Evolutionary conservation across 495 filamentous ascomycete species (phyloP).

Genomic region (Podospora fimiseda): DNA sequence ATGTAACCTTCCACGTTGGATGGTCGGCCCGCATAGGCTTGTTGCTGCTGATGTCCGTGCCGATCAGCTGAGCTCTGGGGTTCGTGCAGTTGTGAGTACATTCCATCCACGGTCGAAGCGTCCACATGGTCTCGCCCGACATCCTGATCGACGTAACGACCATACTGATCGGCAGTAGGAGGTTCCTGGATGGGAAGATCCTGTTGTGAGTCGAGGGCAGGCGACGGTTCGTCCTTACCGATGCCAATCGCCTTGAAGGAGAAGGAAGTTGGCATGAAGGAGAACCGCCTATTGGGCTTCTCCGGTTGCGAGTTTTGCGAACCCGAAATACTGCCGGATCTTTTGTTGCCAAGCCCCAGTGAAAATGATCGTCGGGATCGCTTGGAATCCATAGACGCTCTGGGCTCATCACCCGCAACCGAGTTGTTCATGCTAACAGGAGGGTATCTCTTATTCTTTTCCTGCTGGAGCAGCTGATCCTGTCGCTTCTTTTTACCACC

Average conservation of each 20-base stretch:
- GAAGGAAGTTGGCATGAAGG: conserved; percentile 70
- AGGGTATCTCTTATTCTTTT: conserved; percentile 59
- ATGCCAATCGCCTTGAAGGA: conserved; percentile 55
- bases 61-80: conserved; percentile 18
- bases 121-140: conserved; percentile 25
- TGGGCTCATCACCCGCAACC: conserved; percentile 48
- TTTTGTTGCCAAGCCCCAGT: conserved; percentile 67
- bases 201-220: conserved; percentile 36
- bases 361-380: conserved; percentile 65
- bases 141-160: conserved; percentile 32
- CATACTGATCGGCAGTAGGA: conserved; percentile 32
- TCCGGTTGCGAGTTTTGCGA: conserved; percentile 45
- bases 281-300: conserved; percentile 60
- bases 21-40: conserved; percentile 16
- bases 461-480: conserved; percentile 37
- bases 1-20: conserved; percentile 35
- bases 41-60: conserved; percentile 20
- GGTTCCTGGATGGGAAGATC: conserved; percentile 45
- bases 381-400: conserved; percentile 71
- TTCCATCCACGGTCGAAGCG: conserved; percentile 33
- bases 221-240: conserved; percentile 39
- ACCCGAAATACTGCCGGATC: conserved; percentile 49
- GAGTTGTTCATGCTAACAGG: conserved; percentile 72
- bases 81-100: conserved; percentile 35
- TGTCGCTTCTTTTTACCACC: conserved; percentile 46